Percentiles rank a stretch among this genome's conserved stretches.
These are phyloP conservation scores for Tricholoma sp. DNA, from an alignment of 768 basidiomycete species.

Conservation along the genomic window DNA sequence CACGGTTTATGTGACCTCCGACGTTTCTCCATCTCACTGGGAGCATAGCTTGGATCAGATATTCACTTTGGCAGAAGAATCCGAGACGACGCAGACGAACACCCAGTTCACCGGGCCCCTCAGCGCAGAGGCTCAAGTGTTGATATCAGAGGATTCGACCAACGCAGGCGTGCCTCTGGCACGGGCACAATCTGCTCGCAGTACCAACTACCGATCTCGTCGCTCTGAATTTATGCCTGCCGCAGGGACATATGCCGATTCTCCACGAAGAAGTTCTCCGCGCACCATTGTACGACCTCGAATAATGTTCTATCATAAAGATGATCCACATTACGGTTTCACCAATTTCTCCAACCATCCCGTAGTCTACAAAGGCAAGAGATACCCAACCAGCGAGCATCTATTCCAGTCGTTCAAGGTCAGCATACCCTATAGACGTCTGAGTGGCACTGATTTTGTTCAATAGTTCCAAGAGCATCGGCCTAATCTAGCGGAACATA, in stretches of 20 bases:
- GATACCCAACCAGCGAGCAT: slow-evolving; percentile 73
- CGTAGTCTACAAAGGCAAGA: slow-evolving; percentile 55
- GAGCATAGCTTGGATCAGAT: slow-evolving; percentile 35
- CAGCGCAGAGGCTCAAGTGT: neutral
- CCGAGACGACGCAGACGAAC: slow-evolving; percentile 16
- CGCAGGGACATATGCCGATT: slow-evolving; percentile 10
- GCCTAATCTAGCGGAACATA: slow-evolving; percentile 63
- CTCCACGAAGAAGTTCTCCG: slow-evolving; percentile 16
- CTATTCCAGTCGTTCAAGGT: slow-evolving; percentile 75
- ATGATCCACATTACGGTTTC: slow-evolving; percentile 62
- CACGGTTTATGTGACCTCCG: slow-evolving; percentile 41
- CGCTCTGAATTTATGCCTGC: neutral
- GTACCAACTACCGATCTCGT: slow-evolving; percentile 6
- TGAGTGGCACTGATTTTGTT: slow-evolving; percentile 3
- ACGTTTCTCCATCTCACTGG: slow-evolving; percentile 39
- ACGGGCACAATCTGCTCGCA: neutral
- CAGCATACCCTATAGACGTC: slow-evolving; percentile 4
- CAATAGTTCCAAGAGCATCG: slow-evolving; percentile 53
- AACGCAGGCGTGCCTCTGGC: neutral
- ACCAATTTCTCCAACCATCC: slow-evolving; percentile 70
- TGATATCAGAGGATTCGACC: neutral
- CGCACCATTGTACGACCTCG: slow-evolving; percentile 25
- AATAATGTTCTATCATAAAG: slow-evolving; percentile 61
- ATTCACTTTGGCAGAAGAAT: slow-evolving; percentile 32
- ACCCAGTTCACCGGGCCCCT: neutral